Base-by-base conservation (phyloP, 441 rosid species). In the Pelargonium myrrhifolium region DNA sequence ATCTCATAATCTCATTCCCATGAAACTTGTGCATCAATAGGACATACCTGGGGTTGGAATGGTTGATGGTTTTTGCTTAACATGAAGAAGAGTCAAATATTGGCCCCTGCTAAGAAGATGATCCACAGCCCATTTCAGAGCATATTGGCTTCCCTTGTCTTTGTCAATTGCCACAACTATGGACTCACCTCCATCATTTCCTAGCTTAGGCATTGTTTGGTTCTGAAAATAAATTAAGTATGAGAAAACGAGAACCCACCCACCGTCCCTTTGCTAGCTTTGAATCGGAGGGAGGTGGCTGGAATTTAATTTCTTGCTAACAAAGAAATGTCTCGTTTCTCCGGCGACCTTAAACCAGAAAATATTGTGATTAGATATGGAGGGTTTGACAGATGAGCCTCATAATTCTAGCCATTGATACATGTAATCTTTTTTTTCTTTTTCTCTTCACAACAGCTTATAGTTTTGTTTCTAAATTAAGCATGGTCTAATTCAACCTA, bases 111-210 rank as follows among this genome's bases (percentile, higher is more conserved):
- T 64, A 20, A 93, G 77, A 68, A 89, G 77, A 78, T 84, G 81
- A 65, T 89, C 95, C 22, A 86, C 82, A 1, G 89, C 72, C 99
- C 99, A 91, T 79, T 81, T 93, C 65, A 93, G 74, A 15, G 96
- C 93, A 64, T 81, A 70, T 65, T 91, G 97, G 84, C 99, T 88
- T 17, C 84, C 85, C 74, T 86, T 93, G 77, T 86, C 96, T 67
- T 80, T 80, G 82, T 93, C 99, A 15, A 91, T 74, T 0, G 93
- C 96, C 72, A 91, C 91, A 3, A 78, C 90, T 9, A 86, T 73
- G 10, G 15, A 72, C 9, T 75, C 80, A 0, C 79, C 87, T 61
- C 53, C 68, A 31, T 74, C 65, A 65, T 10, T 21, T 17, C 17
- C 24, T 65, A 55, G 62, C 64, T 55, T 70, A 45, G 65, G 66